Evolutionary conservation across 495 filamentous ascomycete species (phyloP).

Genomic region (Annulohypoxylon nitens): DNA sequence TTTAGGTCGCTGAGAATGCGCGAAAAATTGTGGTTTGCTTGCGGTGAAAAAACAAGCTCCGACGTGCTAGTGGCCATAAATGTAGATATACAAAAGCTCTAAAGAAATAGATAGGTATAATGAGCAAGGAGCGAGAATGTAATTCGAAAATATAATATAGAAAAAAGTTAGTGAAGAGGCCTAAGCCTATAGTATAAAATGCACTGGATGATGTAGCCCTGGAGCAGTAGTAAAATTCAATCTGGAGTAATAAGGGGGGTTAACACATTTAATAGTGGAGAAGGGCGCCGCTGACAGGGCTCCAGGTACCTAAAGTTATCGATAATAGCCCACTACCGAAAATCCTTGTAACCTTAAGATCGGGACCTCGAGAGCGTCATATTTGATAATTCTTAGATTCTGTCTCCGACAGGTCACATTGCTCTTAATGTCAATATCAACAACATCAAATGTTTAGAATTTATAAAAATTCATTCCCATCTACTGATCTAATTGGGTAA

Average conservation of each 20-base stretch:
- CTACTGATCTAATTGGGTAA: neutral
- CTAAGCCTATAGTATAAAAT: too few species aligned
- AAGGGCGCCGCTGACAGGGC: neutral
- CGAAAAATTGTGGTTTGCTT: constrained; percentile 68
- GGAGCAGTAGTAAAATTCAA: too few species aligned
- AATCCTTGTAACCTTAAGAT: neutral
- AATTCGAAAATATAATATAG: neutral
- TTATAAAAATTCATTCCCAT: neutral
- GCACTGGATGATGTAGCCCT: too few species aligned
- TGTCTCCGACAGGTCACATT: neutral
- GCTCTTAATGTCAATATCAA: neutral
- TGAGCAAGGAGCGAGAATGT: neutral
- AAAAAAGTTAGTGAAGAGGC: too few species aligned
- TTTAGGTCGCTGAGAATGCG: constrained; percentile 70
- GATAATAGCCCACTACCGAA: neutral
- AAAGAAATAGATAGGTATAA: neutral
- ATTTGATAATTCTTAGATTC: neutral
- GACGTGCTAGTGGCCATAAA: constrained; percentile 49
- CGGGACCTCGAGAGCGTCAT: neutral
- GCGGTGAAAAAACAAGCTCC: constrained; percentile 63
- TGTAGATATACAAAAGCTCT: neutral
- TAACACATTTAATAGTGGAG: neutral
- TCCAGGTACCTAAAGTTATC: neutral
- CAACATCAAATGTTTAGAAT: neutral
- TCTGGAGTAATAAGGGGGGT: neutral